A percentile compares a stretch with the other conserved stretches of the same genome.
Conservation (phyloP, 306 rosid species). For the Styphnolobium japonicum region DNA sequence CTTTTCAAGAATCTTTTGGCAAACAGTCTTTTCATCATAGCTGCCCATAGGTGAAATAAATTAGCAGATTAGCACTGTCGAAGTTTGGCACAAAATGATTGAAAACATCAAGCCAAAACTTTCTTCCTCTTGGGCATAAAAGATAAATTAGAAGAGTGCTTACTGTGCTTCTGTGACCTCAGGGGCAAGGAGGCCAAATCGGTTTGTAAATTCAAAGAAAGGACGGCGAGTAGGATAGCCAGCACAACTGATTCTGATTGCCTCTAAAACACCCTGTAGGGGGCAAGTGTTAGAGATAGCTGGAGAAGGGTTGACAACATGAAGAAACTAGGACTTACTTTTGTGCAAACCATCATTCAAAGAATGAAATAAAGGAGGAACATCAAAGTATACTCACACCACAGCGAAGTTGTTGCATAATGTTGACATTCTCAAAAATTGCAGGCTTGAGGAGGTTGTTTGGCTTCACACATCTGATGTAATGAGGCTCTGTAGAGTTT, state of each 20-base stretch:
- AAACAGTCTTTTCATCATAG: slow-evolving; percentile 69
- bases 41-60: slow-evolving; percentile 46
- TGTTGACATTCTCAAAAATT: slow-evolving; percentile 85
- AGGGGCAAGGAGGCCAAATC: slow-evolving; percentile 85
- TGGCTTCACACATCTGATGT: slow-evolving; percentile 98
- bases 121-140: slow-evolving; percentile 13
- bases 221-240: slow-evolving; percentile 97
- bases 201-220: slow-evolving; percentile 80
- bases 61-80: slow-evolving; percentile 16
- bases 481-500: slow-evolving; percentile 95
- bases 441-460: slow-evolving; percentile 97
- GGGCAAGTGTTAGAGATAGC: slow-evolving; percentile 26
- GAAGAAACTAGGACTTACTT: slow-evolving; percentile 18
- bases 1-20: slow-evolving; percentile 80
- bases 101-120: slow-evolving; percentile 2
- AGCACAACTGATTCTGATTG: slow-evolving; percentile 98
- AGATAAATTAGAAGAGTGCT: slow-evolving; percentile 33
- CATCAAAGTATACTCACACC: slow-evolving; percentile 70
- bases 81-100: slow-evolving; percentile 7
- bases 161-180: slow-evolving; percentile 73
- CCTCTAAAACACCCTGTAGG: slow-evolving; percentile 96
- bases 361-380: slow-evolving; percentile 35
- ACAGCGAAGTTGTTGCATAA: slow-evolving; percentile 99
- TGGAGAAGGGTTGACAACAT: slow-evolving; percentile 14
- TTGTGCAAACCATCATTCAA: slow-evolving; percentile 13